A percentile compares a stretch with the other conserved stretches of the same genome.
phyloP scores from a whole-genome alignment of 1,284 basidiomycete genomes.

The Fomitopsis betulina region DNA sequence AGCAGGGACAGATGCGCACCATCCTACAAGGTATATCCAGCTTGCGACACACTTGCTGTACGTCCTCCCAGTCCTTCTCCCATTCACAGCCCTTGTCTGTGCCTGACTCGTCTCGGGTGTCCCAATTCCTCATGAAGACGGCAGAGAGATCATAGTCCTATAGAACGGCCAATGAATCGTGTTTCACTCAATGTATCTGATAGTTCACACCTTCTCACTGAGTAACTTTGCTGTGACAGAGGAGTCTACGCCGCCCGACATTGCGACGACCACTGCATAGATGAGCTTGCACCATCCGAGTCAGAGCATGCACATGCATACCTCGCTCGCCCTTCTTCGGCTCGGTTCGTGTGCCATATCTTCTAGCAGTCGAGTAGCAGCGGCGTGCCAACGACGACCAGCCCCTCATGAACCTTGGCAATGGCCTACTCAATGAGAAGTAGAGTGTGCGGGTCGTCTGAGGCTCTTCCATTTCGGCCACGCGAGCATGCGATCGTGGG shows the following conservation, averaged over 20 bases:
- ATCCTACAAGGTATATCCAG: slow-evolving; percentile 64
- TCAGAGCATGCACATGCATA: slow-evolving; percentile 6
- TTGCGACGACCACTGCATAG: slow-evolving; percentile 75
- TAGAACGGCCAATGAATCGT: no score
- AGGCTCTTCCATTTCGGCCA: slow-evolving; percentile 3
- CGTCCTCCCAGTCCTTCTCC: slow-evolving; percentile 94
- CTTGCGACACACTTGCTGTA: slow-evolving; percentile 71
- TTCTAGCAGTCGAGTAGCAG: slow-evolving; percentile 18
- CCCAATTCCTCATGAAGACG: slow-evolving; percentile 97
- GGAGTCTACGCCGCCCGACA: slow-evolving; percentile 97
- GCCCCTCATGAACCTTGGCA: slow-evolving; percentile 16
- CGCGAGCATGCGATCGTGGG: background rate
- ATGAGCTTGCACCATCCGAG: background rate
- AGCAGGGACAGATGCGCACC: slow-evolving; percentile 35
- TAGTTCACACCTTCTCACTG: slow-evolving; percentile 50
- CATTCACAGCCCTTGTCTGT: slow-evolving; percentile 84
- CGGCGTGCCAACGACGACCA: slow-evolving; percentile 18
- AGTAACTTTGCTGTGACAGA: slow-evolving; percentile 78
- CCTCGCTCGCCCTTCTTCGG: slow-evolving; percentile 24
- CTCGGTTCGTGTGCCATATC: slow-evolving; percentile 12
- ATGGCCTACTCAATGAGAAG: background rate
- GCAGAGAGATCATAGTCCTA: slow-evolving; percentile 82
- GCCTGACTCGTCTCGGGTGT: slow-evolving; percentile 66
- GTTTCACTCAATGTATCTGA: no score
- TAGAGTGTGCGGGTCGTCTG: slow-evolving; percentile 6